Evolutionary conservation across 345 rosid genomes (phyloP).

Genomic region (Eucalyptus marginata): DNA sequence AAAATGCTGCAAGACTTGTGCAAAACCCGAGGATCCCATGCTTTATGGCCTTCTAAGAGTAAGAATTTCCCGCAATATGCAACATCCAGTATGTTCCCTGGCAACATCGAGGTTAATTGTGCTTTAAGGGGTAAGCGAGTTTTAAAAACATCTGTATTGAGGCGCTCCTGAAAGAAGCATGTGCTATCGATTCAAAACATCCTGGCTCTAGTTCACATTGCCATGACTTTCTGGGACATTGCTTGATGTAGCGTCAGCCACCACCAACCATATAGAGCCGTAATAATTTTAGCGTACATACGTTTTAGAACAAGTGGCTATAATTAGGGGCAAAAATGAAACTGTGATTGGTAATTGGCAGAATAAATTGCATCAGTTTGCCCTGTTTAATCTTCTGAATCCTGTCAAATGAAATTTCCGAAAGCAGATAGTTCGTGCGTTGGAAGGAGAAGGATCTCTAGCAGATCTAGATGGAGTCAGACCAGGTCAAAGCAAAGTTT

Average conservation of each 20-base stretch:
- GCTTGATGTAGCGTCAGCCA: not conserved
- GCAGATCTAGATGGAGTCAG: conserved; percentile 26
- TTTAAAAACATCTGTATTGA: not conserved
- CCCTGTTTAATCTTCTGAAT: not conserved
- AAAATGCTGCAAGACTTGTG: not conserved
- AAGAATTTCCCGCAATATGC: not conserved
- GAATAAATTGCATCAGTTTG: not conserved
- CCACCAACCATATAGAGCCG: not conserved
- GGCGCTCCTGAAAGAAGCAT: not conserved
- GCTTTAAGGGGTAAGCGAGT: not conserved
- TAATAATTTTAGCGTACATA: not conserved
- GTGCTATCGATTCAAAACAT: not conserved
- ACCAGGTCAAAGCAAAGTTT: conserved; percentile 11
- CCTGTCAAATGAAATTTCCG: not conserved
- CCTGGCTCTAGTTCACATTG: not conserved
- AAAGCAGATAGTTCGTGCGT: conserved; percentile 48
- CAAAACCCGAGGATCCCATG: not conserved
- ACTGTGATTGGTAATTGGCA: not conserved
- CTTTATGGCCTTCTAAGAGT: not conserved
- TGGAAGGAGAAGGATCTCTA: conserved; percentile 49
- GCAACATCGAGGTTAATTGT: not conserved
- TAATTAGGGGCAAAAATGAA: not conserved
- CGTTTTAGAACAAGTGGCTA: not conserved
- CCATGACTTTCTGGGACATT: not conserved
- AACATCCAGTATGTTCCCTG: not conserved